Base-by-base conservation (phyloP, 306 rosid genomes). In the Acacia crassicarpa region DNA sequence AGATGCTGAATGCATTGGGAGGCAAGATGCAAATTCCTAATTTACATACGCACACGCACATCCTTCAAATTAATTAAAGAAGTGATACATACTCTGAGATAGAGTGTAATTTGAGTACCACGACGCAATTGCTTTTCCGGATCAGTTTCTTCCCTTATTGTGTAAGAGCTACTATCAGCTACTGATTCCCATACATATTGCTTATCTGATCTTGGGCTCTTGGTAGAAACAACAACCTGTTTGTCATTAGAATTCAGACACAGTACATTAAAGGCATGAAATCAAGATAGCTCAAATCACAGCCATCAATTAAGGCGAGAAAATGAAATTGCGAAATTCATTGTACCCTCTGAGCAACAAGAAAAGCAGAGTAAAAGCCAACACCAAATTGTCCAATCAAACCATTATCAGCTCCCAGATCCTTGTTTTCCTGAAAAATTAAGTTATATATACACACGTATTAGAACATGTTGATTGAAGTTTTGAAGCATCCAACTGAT, bases 381-480 rank as follows among this genome's bases (percentile, higher is more conserved):
- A 96, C 99, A 86, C 98, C 98, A 85, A 96, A 96, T 86, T 94
- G 99, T 79, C 99, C 99, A 48, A 94, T 94, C 91, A 96, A 89
- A 76, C 93, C 72, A 75, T 90, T 96, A 85, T 96, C 99, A 38
- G 97, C 97, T 53, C 97, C 98, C 35, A 88, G 59, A 40, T 96
- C 99, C 86, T 96, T 84, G 76, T 96, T 96, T 83, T 96, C 99
- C 98, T 93, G 85, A 75, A 77, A 43, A 4, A 9, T 20, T 20
- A 9, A 20, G 1, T 71, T 1, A 22, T 0, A 2, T 7, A 3
- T 8, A 2, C 3, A 6, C 10, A 41, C 1, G 14, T 79, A 4
- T 79, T 23, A 20, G 16, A 67, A 56, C 53, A 81, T 1, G 38
- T 41, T 22, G 51, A 59, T 56, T 15, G 41, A 82, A 68, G 74